Base-by-base conservation (phyloP, 2,329 filamentous ascomycete genomes). In the Dryadomyces quercivorus region DNA sequence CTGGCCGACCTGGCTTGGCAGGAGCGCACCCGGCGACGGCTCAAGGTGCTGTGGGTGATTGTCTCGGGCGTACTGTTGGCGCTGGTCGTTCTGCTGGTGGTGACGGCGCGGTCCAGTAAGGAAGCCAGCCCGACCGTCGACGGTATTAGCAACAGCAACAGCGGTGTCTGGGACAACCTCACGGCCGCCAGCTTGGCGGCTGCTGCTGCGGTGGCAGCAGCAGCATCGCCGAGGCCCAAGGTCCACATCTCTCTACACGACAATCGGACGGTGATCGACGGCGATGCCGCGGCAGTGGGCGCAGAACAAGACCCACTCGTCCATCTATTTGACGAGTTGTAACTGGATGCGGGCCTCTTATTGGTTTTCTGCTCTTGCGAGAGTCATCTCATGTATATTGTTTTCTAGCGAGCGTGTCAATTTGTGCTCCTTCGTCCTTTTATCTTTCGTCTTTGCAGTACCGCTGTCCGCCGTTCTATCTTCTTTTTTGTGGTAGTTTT, bases 1-100 rank as follows among this genome's bases (percentile, higher is more conserved):
- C 74, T 73, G 55, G 75, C 78, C 1, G 86, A 90, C 66, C 73
- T 71, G 50, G 79, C 82, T 61, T 85, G 83, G 75, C 80, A 86
- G 67, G 81, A 85, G 62, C 80, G 74, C 61, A 86, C 82, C n/a
- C 72, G 81, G 57, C 74, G 71, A 63, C 75, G 82, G 51, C 69
- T 88, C 58, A 80, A 77, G 59, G 73, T 78, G 20, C 69, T 85
- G 49, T 88, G 84, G 82, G 74, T 80, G 43, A 72, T 81, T 58
- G 77, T 76, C 57, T 77, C 70, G 21, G 64, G 72, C 9, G 56
- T 76, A 38, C 64, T 70, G 5, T 71, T 84, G 40, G 60, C 78
- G 2, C 56, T 80, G 18, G 57, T 76, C 3, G 65, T 79, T 8
- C 64, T 80, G 15, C 65, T 74, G 38, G 58, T 70, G 7, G 64